Evolutionary conservation across 352 stramenopile genomes (phyloP), one percentile per base, ranked within the genome.

Genomic region (Discostella stelligera): DNA sequence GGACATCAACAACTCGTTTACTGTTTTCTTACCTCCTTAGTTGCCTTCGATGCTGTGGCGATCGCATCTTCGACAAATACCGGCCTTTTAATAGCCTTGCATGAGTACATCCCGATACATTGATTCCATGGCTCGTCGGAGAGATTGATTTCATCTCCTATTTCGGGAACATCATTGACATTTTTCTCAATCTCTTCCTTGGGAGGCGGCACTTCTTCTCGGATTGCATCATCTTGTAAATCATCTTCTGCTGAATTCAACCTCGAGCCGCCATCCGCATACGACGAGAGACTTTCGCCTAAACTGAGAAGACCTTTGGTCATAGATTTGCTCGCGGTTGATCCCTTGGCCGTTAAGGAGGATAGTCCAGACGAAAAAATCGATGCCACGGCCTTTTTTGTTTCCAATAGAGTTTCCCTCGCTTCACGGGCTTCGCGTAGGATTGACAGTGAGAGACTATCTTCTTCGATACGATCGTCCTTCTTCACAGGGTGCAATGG

Each of bases 101-200:
- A 91, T 23, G 83, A 88, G 61, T 90, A 92, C 23, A 92, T 82
- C 49, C 87, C 87, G 39, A 86, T 74, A 56, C 80, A 88, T 55
- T 87, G 74, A 30, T 89, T 88, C 83, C 83, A 92, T 25, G 87
- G 87, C 48, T 85, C 74, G 54, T 90, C 78, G 13, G 89, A 78
- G 32, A 92, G 77, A 69, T 90, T 83, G 39, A 92, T 91, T 77
- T 91, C 87, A 60, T 91, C 83, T 70, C 87, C 87, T 77, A 91
- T 90, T 5, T 74, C 68, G 7, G 68, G 67, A 37, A 92, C 58
- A 14, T 85, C 71, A 46, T 69, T 74, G 14, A 62, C 66, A 27
- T 65, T 23, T 16, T 52, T 69, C 53, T 75, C n/a, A 25, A n/a
- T 20, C 30, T 71, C 27, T 49, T 48, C 20, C 21, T 64, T 27